A percentile compares a stretch with the other conserved stretches of the same genome.
These are phyloP conservation scores for Favolaschia claudopus DNA, from an alignment of 768 basidiomycete genomes.

Conservation along the genomic window DNA sequence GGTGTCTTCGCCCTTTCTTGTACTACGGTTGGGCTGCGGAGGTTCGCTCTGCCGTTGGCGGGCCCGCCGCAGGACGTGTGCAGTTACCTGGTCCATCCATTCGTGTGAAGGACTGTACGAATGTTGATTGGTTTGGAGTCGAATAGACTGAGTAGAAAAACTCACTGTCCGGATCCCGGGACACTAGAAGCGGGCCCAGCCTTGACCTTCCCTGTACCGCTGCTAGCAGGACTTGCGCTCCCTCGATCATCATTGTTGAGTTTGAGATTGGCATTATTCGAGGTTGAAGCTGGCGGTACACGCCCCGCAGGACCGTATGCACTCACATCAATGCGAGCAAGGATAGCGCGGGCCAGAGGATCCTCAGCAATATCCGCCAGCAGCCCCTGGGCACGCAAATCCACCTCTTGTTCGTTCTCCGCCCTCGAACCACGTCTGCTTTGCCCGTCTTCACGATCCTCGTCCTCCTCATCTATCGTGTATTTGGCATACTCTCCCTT, in stretches of 20 bases:
- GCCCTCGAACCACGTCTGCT: background rate
- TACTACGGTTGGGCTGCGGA: conserved; percentile 4
- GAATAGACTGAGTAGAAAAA: conserved; percentile 17
- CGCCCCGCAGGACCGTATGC: conserved; percentile 81
- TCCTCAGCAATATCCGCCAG: conserved; percentile 49
- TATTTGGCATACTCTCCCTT: too few species aligned
- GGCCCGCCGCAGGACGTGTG: conserved; percentile 44
- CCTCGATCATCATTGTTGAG: too few species aligned
- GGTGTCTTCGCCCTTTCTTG: too few species aligned
- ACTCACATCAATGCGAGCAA: conserved; percentile 81
- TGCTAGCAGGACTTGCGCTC: too few species aligned
- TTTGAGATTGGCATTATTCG: background rate
- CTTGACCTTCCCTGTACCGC: background rate
- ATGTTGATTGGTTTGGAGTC: background rate
- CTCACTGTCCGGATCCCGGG: too few species aligned
- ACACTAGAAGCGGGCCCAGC: too few species aligned
- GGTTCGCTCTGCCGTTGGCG: conserved; percentile 15
- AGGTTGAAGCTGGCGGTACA: conserved; percentile 22
- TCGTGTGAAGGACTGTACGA: conserved; percentile 74
- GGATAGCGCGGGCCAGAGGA: conserved; percentile 79
- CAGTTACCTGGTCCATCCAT: conserved; percentile 78
- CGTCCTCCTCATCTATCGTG: conserved; percentile 22
- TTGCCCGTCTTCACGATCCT: background rate
- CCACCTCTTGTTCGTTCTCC: background rate
- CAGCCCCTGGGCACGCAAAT: conserved; percentile 12